Evolutionary conservation across 805 yeast genomes (phyloP).

Genomic region (Wickerhamiella allomyrinae): DNA sequence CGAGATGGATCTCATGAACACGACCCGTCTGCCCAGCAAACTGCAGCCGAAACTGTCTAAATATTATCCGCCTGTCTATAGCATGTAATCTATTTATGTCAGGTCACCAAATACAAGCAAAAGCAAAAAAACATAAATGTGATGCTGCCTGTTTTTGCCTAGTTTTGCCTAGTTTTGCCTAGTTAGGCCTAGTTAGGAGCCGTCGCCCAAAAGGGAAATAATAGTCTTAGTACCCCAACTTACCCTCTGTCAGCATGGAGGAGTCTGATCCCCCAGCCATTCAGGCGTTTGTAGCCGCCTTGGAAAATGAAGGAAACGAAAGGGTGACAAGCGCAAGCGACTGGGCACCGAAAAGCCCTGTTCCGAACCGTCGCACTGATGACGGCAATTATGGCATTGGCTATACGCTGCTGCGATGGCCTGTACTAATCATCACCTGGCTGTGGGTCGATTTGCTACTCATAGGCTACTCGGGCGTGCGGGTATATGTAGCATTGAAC

Average conservation of each 20-base stretch:
- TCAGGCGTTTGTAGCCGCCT: constrained; percentile 10
- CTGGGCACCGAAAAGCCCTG: constrained; percentile 12
- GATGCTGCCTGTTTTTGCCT: no score
- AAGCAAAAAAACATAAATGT: no score
- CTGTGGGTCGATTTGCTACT: constrained; percentile 42
- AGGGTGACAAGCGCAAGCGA: constrained; percentile 19
- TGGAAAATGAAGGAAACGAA: constrained; percentile 10
- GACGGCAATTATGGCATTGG: constrained; percentile 25
- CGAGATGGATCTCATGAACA: neutral
- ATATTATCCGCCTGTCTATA: neutral
- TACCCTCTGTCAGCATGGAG: neutral
- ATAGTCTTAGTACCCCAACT: no score
- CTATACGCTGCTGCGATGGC: constrained; percentile 47
- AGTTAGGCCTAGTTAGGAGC: no score
- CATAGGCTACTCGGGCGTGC: constrained; percentile 34
- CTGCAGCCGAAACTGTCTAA: neutral
- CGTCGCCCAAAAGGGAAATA: no score
- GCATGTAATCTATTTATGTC: no score
- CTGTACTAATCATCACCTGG: constrained; percentile 38
- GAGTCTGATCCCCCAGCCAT: constrained; percentile 3
- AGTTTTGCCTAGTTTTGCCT: no score
- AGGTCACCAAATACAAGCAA: no score
- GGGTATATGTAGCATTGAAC: constrained; percentile 47
- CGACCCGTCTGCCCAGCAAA: neutral
- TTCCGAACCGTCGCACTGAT: neutral